Evolutionary conservation across 768 basidiomycete genomes (phyloP).

Genomic region (Tylopilus balloui): DNA sequence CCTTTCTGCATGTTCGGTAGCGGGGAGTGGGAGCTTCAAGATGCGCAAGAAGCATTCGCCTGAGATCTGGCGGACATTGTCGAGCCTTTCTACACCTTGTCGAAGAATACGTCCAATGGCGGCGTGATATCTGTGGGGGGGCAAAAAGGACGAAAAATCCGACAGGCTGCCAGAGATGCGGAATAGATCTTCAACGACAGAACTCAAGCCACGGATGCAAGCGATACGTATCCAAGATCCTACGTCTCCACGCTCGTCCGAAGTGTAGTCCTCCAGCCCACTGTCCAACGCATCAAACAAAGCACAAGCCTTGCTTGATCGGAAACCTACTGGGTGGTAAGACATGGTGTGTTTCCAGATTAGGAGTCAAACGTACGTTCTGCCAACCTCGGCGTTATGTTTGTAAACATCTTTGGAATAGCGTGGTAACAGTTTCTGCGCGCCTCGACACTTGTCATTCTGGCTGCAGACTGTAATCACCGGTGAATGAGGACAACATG

Average conservation of each 20-base stretch:
- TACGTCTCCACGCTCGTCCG: slow-evolving; percentile 93
- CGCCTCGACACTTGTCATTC: slow-evolving; percentile 49
- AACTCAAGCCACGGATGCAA: slow-evolving; percentile 63
- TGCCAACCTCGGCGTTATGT: slow-evolving; percentile 39
- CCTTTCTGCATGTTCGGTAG: slow-evolving; percentile 32
- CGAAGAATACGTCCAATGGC: slow-evolving; percentile 70
- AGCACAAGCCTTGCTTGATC: slow-evolving; percentile 39
- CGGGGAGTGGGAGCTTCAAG: slow-evolving; percentile 44
- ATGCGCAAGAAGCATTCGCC: slow-evolving; percentile 57
- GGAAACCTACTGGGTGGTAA: slow-evolving; percentile 40
- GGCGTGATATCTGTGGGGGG: slow-evolving; percentile 50
- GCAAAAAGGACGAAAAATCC: slow-evolving; percentile 55
- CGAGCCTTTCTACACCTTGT: slow-evolving; percentile 86
- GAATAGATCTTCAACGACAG: slow-evolving; percentile 50
- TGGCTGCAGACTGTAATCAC: slow-evolving; percentile 31
- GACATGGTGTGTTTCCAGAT: slow-evolving; percentile 7
- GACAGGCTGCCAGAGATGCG: slow-evolving; percentile 37
- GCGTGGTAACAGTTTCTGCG: slow-evolving; percentile 51
- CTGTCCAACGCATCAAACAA: slow-evolving; percentile 54
- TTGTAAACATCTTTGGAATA: slow-evolving; percentile 44
- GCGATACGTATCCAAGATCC: slow-evolving; percentile 92
- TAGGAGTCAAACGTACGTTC: slow-evolving; percentile 39
- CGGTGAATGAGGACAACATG: slow-evolving; percentile 18
- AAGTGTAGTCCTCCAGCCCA: slow-evolving; percentile 88
- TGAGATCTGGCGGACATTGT: slow-evolving; percentile 82